Base-by-base conservation (phyloP, 352 stramenopile species). In the Discostella stelligera region DNA sequence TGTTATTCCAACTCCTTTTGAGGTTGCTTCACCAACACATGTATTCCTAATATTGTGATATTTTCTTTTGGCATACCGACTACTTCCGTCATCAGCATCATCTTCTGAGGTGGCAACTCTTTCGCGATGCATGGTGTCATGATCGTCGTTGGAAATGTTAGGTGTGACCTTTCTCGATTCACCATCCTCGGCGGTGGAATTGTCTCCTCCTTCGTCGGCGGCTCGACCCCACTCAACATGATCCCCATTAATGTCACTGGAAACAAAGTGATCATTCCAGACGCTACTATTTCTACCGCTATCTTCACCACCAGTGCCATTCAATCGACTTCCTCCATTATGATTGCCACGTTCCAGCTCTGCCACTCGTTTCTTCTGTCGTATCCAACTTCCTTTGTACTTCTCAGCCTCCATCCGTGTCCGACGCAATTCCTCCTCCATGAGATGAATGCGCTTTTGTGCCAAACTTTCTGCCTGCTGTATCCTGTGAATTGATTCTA, bases 361-460 rank as follows among this genome's bases (percentile, higher is more conserved):
- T 6, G n/a, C 39, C 11, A 71, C 55, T 8, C 63, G 46, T 52
- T 77, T 77, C 56, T 74, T 77, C 10, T 52, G 39, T n/a, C 68
- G 32, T 3, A 82, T 21, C 74, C 61, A 78, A 41, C 66, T 63
- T 7, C 50, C 30, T 27, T 78, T 77, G 52, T 75, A 78, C 50
- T 74, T 62, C 55, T 78, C 67, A n/a, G 67, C 67, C 59, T 82
- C 74, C 18, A 63, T 71, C 52, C 68, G 69, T 2, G 48, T 63
- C 6, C 70, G 20, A 3, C 64, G 49, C 30, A 79, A 65, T 49
- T 83, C 70, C 53, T 83, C 76, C 50, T 83, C 56, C 1, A 70
- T 62, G 10, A 71, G 32, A 65, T 72, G 63, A 6, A 79, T 70
- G 2, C 50, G 37, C 21, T 67, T 37, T 32, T 58, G 14, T 0